A percentile compares a stretch with the other conserved stretches of the same genome.
Conservation (phyloP, 257 asterid genomes). For the Paulownia fortunei region DNA sequence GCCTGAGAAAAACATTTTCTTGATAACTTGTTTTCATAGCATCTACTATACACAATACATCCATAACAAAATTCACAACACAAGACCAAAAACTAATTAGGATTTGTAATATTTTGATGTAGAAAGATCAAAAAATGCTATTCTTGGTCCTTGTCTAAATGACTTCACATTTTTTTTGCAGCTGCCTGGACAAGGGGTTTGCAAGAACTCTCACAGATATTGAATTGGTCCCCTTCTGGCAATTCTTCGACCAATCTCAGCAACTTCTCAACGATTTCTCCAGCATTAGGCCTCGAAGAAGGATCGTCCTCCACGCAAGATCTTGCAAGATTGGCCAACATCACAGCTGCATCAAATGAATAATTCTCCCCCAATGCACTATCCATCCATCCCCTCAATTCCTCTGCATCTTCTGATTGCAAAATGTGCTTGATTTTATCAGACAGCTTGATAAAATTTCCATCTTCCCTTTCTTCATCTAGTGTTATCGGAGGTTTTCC, state of each 20-base stretch:
- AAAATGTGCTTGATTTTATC: constrained; percentile 59
- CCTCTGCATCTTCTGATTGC: constrained; percentile 52
- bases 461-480: constrained; percentile 36
- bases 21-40: neutral
- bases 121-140: constrained; percentile 2
- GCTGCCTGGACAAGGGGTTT: constrained; percentile 60
- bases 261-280: constrained; percentile 74
- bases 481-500: constrained; percentile 53
- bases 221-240: constrained; percentile 43
- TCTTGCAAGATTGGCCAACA: constrained; percentile 70
- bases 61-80: neutral
- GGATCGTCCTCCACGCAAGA: constrained; percentile 79
- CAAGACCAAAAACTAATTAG: neutral
- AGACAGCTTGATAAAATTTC: constrained; percentile 22
- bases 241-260: constrained; percentile 67
- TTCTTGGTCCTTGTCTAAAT: neutral
- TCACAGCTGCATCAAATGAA: constrained; percentile 62
- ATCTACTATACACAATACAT: constrained; percentile 30
- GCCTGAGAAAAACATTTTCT: neutral
- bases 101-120: neutral
- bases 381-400: constrained; percentile 76
- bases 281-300: constrained; percentile 69
- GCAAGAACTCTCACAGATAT: constrained; percentile 59
- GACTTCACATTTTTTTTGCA: constrained; percentile 27
- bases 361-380: constrained; percentile 71